These are phyloP conservation scores for Vigna mungo DNA, from an alignment of 306 rosid genomes.

Conservation along the genomic window DNA sequence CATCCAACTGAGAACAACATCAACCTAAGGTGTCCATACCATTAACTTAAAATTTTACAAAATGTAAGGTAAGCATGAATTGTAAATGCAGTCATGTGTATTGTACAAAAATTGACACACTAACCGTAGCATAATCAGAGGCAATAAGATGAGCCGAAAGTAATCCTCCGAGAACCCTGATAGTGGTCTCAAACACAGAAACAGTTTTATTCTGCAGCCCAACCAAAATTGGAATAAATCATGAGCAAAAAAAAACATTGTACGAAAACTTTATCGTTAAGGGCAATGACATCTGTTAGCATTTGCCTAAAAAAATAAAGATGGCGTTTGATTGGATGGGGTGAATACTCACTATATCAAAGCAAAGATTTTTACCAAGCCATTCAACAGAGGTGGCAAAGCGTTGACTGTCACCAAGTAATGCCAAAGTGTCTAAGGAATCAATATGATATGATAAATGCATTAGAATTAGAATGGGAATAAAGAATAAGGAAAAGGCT, in stretches of 20 bases:
- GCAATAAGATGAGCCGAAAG: conserved; percentile 94
- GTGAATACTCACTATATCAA: conserved; percentile 83
- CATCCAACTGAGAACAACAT: not conserved
- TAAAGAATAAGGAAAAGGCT: not conserved
- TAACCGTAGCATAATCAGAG: conserved; percentile 90
- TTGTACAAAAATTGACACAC: not conserved
- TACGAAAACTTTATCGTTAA: too few species aligned
- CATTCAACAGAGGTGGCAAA: conserved; percentile 87
- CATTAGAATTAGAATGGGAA: not conserved
- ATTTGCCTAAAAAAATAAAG: too few species aligned
- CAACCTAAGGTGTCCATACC: not conserved
- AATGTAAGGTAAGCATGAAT: not conserved
- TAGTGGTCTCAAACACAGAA: conserved; percentile 89
- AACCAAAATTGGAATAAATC: not conserved
- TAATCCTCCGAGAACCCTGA: conserved; percentile 92
- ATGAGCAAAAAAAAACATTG: not conserved
- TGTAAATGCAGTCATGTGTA: not conserved
- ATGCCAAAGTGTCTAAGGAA: conserved; percentile 86
- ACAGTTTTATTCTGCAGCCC: conserved; percentile 91
- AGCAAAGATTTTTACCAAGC: conserved; percentile 96
- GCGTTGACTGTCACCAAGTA: conserved; percentile 80
- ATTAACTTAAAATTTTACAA: not conserved
- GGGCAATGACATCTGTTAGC: too few species aligned
- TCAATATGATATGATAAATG: conserved; percentile 63
- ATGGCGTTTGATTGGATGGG: too few species aligned